Base-by-base conservation (phyloP, 1,284 basidiomycete species). In the Testicularia cyperi region DNA sequence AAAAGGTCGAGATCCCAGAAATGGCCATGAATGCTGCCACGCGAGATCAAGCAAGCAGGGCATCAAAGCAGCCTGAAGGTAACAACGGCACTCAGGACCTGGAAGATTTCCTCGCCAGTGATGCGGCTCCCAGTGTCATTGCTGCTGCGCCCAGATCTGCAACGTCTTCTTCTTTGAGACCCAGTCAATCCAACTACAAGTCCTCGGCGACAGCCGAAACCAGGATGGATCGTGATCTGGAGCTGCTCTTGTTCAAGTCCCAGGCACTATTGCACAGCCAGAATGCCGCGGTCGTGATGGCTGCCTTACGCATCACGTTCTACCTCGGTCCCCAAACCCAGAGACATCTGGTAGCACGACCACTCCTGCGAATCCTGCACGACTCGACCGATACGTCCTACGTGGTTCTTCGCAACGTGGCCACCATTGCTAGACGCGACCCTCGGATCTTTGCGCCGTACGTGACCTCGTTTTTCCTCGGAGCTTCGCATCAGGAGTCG, bases 271-370 rank as follows among this genome's bases (percentile, higher is more conserved):
- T 73, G 2, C 32, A 55, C 20, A 70, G 56, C 35, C 56, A 48
- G 28, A 72, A 74, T 32, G 38, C 70, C 1, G 68, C 70, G 5
- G 58, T 68, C 10, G 61, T 69, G 4, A 49, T 65, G 18, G 58
- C 62, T n/a, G 62, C 49, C 6, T 43, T 51, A 4, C 55, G 56
- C 10, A 37, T 57, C 10, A 38, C 51, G 36, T 53, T 40, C 33
- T 62, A 49, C 24, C 38, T 68, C 2, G 45, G 46, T 3, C 56
- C 61, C 0, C 5, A 46, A 1, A 44, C 44, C 7, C 49, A 56
- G 9, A 60, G 51, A 15, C 22, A 6, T 19, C 19, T 43, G 26
- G 38, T 58, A 5, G 36, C 48, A 0, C 32, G 52, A n/a, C 51
- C 64, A 0, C 37, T 73, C 9, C 35, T 72, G 1, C 53, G 63